A percentile compares a stretch with the other conserved stretches of the same genome.
phyloP scores from a whole-genome alignment of 805 yeast genomes.

The Crinitomyces ghanaensis region DNA sequence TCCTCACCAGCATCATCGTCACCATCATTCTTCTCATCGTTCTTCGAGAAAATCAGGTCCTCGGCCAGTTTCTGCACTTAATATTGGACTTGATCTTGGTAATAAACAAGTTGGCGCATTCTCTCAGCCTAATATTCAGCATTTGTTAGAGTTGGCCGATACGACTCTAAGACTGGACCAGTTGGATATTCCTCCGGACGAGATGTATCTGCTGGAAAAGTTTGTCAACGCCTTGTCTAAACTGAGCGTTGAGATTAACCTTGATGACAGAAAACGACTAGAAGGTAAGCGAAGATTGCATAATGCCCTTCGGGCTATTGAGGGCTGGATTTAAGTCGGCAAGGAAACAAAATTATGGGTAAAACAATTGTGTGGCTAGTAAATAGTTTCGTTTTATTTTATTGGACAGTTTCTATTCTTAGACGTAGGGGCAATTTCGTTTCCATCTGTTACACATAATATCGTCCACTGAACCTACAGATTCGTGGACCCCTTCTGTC shows the following conservation, averaged over 20 bases:
- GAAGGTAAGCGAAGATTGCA: constrained; percentile 73
- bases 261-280: constrained; percentile 68
- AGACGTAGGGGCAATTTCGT: neutral
- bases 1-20: neutral
- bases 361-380: neutral
- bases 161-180: constrained; percentile 46
- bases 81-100: neutral
- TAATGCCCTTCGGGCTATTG: constrained; percentile 73
- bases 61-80: constrained; percentile 1
- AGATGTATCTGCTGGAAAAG: constrained; percentile 70
- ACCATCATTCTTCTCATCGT: neutral
- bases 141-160: constrained; percentile 20
- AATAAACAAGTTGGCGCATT: constrained; percentile 11
- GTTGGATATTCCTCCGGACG: constrained; percentile 62
- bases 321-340: constrained; percentile 61
- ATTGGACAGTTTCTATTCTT: neutral
- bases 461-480: neutral
- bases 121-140: constrained; percentile 17
- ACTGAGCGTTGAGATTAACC: constrained; percentile 80
- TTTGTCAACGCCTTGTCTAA: constrained; percentile 76
- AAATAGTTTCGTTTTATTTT: neutral
- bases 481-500: neutral
- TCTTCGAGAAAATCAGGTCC: neutral
- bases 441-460: neutral
- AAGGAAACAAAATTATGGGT: constrained; percentile 3